Conservation (phyloP, 768 basidiomycete species). For the Pisolithus microcarpus region DNA sequence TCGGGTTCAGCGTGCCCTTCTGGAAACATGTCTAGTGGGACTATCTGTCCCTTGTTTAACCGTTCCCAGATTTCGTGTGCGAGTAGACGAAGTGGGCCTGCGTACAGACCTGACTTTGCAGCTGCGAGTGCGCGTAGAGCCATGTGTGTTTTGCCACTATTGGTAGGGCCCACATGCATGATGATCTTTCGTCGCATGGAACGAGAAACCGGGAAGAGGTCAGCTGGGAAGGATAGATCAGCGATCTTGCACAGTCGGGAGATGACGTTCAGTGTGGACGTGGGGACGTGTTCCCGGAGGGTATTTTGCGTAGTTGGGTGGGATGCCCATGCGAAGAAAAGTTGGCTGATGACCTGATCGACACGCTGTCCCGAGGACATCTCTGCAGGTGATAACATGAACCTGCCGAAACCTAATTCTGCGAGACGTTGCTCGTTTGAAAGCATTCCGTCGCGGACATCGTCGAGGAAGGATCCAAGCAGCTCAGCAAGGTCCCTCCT, state of each 20-base stretch:
- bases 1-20: constrained; percentile 32
- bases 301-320: constrained; percentile 22
- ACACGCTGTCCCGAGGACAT: constrained; percentile 20
- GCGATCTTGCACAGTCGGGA: constrained; percentile 31
- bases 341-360: constrained; percentile 45
- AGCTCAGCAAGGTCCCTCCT: constrained; percentile 31
- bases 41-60: constrained; percentile 83
- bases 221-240: constrained; percentile 41
- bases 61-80: constrained; percentile 94
- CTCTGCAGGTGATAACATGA: constrained; percentile 14
- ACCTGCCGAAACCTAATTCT: constrained; percentile 30
- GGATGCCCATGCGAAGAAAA: constrained; percentile 53
- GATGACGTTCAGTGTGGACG: constrained; percentile 33
- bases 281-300: constrained; percentile 22
- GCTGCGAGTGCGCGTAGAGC: constrained; percentile 84
- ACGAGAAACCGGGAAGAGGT: constrained; percentile 48
- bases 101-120: constrained; percentile 70
- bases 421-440: constrained; percentile 9
- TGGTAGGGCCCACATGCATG: constrained; percentile 97
- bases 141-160: constrained; percentile 94
- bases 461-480: constrained; percentile 35
- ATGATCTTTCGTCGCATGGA: constrained; percentile 66
- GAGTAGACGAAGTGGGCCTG: constrained; percentile 85
- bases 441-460: constrained; percentile 31
- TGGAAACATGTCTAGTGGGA: constrained; percentile 56